Evolutionary conservation across 257 asterid genomes (phyloP).

Genomic region (Solanum paucissectum): DNA sequence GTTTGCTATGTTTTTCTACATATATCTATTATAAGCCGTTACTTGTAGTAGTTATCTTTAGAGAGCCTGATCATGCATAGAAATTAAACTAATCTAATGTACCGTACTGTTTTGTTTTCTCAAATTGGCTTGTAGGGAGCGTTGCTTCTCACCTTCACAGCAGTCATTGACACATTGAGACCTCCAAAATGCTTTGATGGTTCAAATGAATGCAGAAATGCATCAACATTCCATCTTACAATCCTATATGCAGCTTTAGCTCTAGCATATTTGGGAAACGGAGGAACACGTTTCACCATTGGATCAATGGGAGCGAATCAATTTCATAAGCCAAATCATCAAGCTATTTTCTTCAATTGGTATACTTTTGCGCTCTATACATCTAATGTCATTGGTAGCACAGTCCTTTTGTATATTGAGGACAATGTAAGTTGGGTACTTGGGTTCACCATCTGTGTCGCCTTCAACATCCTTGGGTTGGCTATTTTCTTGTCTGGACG

Average conservation of each 20-base stretch:
- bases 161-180: conserved; percentile 26
- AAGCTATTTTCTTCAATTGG: conserved; percentile 49
- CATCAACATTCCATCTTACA: conserved; percentile 34
- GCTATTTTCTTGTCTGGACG: conserved; percentile 28
- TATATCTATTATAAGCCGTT: not conserved
- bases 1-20: not conserved
- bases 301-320: conserved; percentile 74
- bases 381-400: conserved; percentile 35
- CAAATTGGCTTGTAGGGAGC: conserved; percentile 28
- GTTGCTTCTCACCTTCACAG: conserved; percentile 31
- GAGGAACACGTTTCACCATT: conserved; percentile 55
- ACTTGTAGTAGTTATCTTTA: not conserved
- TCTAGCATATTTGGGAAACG: conserved; percentile 38
- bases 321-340: conserved; percentile 30
- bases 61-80: not conserved
- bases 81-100: not conserved
- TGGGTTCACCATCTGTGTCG: conserved; percentile 39
- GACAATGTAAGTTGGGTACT: conserved; percentile 50
- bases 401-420: conserved; percentile 41
- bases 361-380: conserved; percentile 46
- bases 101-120: not conserved
- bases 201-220: conserved; percentile 23
- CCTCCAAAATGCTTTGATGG: conserved; percentile 39
- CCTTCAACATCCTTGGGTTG: conserved; percentile 38
- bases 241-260: conserved; percentile 41